Percentiles rank a stretch among this genome's conserved stretches.
These are phyloP conservation scores for Grammothele lineata DNA, from an alignment of 768 basidiomycete species.

Conservation along the genomic window DNA sequence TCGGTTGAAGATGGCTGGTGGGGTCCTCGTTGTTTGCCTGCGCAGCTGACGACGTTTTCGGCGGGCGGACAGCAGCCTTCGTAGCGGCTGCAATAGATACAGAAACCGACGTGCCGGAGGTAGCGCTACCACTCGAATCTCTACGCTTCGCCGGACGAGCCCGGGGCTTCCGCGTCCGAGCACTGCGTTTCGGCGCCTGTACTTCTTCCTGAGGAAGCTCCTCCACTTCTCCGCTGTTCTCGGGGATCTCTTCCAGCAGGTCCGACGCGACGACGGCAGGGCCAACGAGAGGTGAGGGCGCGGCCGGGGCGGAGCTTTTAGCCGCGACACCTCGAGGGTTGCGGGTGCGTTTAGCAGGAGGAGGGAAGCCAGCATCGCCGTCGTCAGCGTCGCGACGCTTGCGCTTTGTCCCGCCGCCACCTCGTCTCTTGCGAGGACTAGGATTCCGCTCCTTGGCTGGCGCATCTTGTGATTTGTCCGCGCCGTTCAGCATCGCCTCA, in stretches of 20 bases:
- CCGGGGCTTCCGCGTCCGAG: slow-evolving; percentile 39
- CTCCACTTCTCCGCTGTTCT: slow-evolving; percentile 21
- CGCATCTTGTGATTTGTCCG: slow-evolving; percentile 28
- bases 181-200: slow-evolving; percentile 39
- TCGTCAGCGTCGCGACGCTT: slow-evolving; percentile 59
- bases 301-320: slow-evolving; percentile 17
- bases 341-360: slow-evolving; percentile 55
- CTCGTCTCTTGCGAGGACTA: slow-evolving; percentile 50
- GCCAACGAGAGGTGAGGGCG: slow-evolving; percentile 23
- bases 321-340: slow-evolving; percentile 41
- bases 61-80: slow-evolving; percentile 5
- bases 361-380: slow-evolving; percentile 60
- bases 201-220: slow-evolving; percentile 34
- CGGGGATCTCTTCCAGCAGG: slow-evolving; percentile 24
- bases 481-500: slow-evolving; percentile 15
- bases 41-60: neutral
- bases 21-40: neutral
- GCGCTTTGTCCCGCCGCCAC: slow-evolving; percentile 42
- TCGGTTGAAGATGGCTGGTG: no score
- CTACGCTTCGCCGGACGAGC: slow-evolving; percentile 31
- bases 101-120: slow-evolving; percentile 33
- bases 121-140: slow-evolving; percentile 52
- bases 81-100: slow-evolving; percentile 28
- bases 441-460: slow-evolving; percentile 16
- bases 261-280: slow-evolving; percentile 38